Percentiles rank a stretch among this genome's conserved stretches.
Evolutionary conservation across 768 basidiomycete genomes (phyloP).

Genomic region (Panaeolus cyanescens): DNA sequence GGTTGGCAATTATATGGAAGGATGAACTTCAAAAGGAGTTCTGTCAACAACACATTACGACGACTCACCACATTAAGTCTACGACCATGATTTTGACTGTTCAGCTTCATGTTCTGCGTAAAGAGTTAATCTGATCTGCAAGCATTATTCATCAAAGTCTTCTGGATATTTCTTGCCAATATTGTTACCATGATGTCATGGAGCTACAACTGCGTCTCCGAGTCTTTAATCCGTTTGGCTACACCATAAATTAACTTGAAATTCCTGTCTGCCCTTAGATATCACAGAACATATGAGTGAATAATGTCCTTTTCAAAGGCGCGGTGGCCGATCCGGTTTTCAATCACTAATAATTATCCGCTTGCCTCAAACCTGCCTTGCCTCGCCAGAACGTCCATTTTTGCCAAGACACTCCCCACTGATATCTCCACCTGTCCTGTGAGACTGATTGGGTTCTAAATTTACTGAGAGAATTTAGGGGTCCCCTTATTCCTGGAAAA

Average conservation of each 20-base stretch:
- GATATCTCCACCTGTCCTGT: too few relatives aligned
- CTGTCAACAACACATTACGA: background rate
- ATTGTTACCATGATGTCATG: background rate
- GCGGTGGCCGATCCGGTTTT: background rate
- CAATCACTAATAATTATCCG: background rate
- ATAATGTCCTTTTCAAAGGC: too few relatives aligned
- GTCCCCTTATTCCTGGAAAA: background rate
- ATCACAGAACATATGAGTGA: too few relatives aligned
- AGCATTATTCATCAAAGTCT: background rate
- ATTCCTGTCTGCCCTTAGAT: too few relatives aligned
- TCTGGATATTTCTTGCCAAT: background rate
- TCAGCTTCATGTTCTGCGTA: background rate
- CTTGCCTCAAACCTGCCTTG: too few relatives aligned
- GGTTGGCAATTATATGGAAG: background rate
- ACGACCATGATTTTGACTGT: background rate
- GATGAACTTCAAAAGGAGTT: background rate
- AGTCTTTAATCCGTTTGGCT: background rate
- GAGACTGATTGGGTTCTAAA: background rate
- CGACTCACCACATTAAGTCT: background rate
- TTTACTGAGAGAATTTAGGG: background rate
- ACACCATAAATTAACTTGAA: background rate
- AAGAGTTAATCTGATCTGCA: background rate
- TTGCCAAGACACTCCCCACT: background rate
- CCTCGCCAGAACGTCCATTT: background rate
- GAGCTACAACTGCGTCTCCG: background rate